Conservation (phyloP, 441 rosid genomes). For the Populus tomentosa region DNA sequence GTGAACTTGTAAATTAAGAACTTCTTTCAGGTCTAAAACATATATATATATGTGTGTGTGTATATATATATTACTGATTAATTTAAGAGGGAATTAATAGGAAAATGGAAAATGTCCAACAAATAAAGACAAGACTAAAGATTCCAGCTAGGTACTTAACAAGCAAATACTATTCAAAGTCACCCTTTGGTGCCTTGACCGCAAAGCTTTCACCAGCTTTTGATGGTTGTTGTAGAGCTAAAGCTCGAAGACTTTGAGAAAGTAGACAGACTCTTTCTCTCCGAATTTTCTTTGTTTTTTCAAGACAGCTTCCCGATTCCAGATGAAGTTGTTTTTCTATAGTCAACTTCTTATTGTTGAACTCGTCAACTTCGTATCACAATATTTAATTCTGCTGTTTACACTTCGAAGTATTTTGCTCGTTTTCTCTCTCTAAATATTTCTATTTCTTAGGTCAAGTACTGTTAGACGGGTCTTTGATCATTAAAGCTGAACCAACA, state of each 20-base stretch:
- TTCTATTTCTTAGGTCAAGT: no score
- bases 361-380: not conserved
- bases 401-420: not conserved
- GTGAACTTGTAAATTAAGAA: not conserved
- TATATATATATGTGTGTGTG: no score
- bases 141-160: not conserved
- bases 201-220: slow-evolving; percentile 11
- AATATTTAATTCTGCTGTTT: not conserved
- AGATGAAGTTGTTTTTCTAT: not conserved
- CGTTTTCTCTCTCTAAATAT: no score
- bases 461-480: no score
- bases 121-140: not conserved
- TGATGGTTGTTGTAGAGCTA: not conserved
- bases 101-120: not conserved
- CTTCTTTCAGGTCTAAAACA: not conserved
- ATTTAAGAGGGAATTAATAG: not conserved
- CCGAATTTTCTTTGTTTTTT: not conserved
- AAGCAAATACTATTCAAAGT: not conserved
- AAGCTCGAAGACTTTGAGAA: not conserved
- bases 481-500: no score
- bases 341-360: not conserved
- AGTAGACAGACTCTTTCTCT: not conserved
- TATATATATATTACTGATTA: no score
- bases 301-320: not conserved
- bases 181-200: slow-evolving; percentile 14